Evolutionary conservation across 805 yeast genomes (phyloP), one percentile per base, ranked within the genome.

Genomic region (Zygosaccharomyces gambellarensis): DNA sequence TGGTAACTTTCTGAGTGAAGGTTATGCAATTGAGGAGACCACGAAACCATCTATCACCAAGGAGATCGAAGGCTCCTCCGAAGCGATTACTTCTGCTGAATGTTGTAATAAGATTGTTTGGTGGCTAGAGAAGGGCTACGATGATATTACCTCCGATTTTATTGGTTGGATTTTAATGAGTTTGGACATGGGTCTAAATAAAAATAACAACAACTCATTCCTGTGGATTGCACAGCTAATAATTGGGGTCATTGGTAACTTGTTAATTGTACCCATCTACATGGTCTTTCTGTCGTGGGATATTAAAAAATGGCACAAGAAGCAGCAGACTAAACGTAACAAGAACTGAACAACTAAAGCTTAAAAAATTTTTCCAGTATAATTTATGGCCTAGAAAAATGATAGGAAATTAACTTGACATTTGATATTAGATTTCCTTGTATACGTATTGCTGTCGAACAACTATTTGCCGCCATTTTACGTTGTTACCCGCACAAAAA

Each of bases 1-100:
- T 0, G 99, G 99, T 0, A 90, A 89, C 63, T 90, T 92, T 67
- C 79, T 75, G 43, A 83, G 95, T 54, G 98, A 90, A 65, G 99
- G 99, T 0, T 94, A 68, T 61, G 78, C 70, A 3, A 81, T 82
- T 51, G 99, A 94, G 66, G 85, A 90, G 63, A 68, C 70, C 48
- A 85, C 95, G 2, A 94, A 94, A 64, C 98, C 99, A 0, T 78
- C 74, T 8, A 87, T 94, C 49, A 90, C 97, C 1, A 79, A 75
- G 55, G 69, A 68, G 29, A 88, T 94, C 30, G 99, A 94, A 67
- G 99, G 98, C 1, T 76, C 95, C 1, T 85, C 95, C 4, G 65
- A 61, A 4, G 81, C 97, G 0, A 83, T 88, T 7, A 59, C 82
- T 1, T 83, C 86, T 7, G 82, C 78, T 14, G 72, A 72, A 40